A percentile compares a stretch with the other conserved stretches of the same genome.
These are phyloP conservation scores for Ogataea paradorogensis DNA, from an alignment of 805 yeast species.

Conservation along the genomic window DNA sequence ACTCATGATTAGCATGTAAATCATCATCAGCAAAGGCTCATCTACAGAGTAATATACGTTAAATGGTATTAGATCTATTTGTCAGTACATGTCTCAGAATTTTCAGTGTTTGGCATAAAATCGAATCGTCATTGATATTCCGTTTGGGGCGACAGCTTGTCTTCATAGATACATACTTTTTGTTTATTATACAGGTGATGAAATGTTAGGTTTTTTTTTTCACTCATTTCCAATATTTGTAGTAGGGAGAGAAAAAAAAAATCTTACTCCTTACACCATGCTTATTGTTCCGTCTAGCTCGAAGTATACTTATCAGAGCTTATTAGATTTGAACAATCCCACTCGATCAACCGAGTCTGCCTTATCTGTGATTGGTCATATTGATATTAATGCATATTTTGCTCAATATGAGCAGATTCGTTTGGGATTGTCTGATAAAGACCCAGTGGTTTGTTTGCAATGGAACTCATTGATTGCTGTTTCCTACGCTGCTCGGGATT, in stretches of 20 bases:
- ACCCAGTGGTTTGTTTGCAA: conserved; percentile 92
- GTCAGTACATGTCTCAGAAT: conserved; percentile 45
- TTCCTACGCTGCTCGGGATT: conserved; percentile 82
- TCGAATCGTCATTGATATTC: conserved; percentile 65
- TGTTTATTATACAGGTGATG: conserved; percentile 1
- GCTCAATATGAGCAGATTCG: conserved; percentile 91
- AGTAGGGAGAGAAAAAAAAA: neutral
- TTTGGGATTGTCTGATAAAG: conserved; percentile 57
- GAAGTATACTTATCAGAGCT: conserved; percentile 45
- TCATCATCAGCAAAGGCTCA: conserved; percentile 7
- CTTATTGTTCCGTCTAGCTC: conserved; percentile 9
- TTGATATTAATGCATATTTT: conserved; percentile 93
- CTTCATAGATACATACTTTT: conserved; percentile 41
- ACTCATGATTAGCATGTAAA: conserved; percentile 13
- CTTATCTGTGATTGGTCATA: conserved; percentile 74
- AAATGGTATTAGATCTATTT: conserved; percentile 2
- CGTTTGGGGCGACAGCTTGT: conserved; percentile 77
- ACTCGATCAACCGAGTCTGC: conserved; percentile 57
- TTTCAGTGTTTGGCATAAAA: conserved; percentile 61
- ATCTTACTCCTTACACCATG: conserved; percentile 8
- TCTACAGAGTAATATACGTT: neutral
- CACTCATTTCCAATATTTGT: neutral
- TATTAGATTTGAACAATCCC: conserved; percentile 46
- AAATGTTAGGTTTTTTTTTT: neutral
- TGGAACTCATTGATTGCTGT: conserved; percentile 92